Conservation (phyloP, 2,329 filamentous ascomycete genomes). For the Calonectria fujianensis region DNA sequence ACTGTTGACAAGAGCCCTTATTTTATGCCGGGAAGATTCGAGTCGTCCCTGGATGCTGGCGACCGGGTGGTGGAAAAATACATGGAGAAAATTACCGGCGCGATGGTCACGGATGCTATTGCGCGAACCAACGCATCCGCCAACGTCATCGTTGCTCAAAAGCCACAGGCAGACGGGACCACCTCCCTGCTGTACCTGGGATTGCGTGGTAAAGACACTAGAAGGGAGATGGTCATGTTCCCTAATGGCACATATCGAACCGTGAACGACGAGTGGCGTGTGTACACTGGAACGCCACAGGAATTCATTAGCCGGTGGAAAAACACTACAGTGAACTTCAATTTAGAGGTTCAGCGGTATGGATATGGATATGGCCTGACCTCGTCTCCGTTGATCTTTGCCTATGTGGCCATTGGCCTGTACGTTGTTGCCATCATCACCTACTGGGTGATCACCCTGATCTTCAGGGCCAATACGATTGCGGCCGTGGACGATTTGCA, state of each 20-base stretch:
- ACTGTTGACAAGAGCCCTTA: neutral
- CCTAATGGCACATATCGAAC: neutral
- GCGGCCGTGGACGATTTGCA: neutral
- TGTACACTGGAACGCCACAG: neutral
- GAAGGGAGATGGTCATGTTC: neutral
- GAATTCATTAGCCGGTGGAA: neutral
- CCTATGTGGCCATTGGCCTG: neutral
- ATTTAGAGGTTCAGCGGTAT: neutral
- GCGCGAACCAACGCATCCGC: neutral
- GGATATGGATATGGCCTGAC: conserved; percentile 1
- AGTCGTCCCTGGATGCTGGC: neutral
- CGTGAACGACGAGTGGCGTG: no score
- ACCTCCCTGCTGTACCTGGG: neutral
- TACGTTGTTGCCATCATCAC: neutral
- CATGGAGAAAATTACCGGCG: conserved; percentile 7
- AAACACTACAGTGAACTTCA: neutral
- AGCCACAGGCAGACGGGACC: neutral
- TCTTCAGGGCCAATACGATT: neutral
- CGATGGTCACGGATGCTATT: neutral
- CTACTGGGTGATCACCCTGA: conserved; percentile 1
- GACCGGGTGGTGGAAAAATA: neutral
- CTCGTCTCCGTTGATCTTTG: conserved; percentile 10
- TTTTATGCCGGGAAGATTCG: neutral
- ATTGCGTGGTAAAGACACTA: neutral
- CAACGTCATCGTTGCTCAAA: neutral